Percentiles rank a stretch among this genome's conserved stretches.
Evolutionary conservation across 768 basidiomycete genomes (phyloP).

Genomic region (Russula sp.): DNA sequence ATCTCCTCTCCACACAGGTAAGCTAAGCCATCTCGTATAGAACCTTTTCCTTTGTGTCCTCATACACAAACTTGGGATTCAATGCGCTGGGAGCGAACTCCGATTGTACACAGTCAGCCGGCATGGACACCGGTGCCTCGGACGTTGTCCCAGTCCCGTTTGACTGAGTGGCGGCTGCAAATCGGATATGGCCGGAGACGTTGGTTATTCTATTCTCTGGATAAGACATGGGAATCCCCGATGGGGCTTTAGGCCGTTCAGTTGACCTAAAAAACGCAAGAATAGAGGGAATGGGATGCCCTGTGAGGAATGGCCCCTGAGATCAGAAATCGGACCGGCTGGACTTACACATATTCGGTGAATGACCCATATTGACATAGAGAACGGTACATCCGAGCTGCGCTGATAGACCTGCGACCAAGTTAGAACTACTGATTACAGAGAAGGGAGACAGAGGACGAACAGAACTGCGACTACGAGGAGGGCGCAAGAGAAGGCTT

Average conservation of each 20-base stretch:
- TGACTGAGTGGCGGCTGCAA: neutral
- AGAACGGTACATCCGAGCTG: conserved; percentile 6
- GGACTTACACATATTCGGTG: conserved; percentile 11
- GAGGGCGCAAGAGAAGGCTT: neutral
- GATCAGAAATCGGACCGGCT: neutral
- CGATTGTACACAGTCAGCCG: neutral
- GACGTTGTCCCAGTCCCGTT: neutral
- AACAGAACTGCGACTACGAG: neutral
- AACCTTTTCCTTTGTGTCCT: too few species aligned
- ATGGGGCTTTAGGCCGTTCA: neutral
- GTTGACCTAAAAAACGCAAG: neutral
- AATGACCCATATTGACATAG: neutral
- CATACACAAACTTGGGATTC: neutral
- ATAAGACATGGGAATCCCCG: neutral
- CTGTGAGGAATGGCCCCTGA: neutral
- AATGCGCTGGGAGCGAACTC: conserved; percentile 1
- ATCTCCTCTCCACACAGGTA: too few species aligned
- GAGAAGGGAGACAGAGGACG: neutral
- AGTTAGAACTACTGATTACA: neutral
- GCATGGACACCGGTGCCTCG: neutral
- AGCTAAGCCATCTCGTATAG: too few species aligned
- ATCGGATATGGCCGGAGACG: neutral
- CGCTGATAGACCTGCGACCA: conserved; percentile 2
- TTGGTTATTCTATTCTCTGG: neutral
- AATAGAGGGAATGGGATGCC: neutral